Evolutionary conservation across 202 grass and related monocot genomes (phyloP).

Genomic region (Dendrocalamus latiflorus): DNA sequence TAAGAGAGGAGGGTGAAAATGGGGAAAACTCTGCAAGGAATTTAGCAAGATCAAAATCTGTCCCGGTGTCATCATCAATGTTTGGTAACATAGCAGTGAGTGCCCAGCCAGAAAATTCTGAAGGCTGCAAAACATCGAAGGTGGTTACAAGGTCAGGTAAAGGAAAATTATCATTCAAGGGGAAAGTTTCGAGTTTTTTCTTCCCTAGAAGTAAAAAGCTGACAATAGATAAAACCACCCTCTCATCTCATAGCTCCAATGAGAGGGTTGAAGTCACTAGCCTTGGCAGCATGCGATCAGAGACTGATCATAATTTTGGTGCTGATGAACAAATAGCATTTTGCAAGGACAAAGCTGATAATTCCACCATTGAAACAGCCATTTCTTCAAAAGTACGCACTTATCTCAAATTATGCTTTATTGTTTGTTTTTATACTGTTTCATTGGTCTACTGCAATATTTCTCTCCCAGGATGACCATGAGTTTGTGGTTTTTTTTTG

Average conservation of each 20-base stretch:
- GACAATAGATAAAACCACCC: conserved; percentile 42
- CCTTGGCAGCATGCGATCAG: conserved; percentile 16
- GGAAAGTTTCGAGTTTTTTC: conserved; percentile 88
- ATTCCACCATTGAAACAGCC: conserved; percentile 15
- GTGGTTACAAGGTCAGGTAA: conserved; percentile 44
- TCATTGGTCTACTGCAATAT: not conserved
- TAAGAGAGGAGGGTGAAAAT: conserved; percentile 37
- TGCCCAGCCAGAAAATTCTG: conserved; percentile 27
- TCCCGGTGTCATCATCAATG: conserved; percentile 59
- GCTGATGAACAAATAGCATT: conserved; percentile 40
- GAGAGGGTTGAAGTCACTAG: conserved; percentile 27
- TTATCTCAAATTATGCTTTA: conserved; percentile 15
- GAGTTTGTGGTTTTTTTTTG: not conserved
- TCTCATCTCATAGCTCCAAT: conserved; percentile 21
- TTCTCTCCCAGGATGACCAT: conserved; percentile 1
- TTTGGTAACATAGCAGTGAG: conserved; percentile 45
- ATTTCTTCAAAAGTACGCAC: conserved; percentile 37
- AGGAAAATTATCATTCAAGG: conserved; percentile 73
- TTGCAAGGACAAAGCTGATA: conserved; percentile 28
- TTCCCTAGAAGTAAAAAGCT: conserved; percentile 62
- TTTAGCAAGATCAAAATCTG: conserved; percentile 76
- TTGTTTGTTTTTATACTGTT: not conserved
- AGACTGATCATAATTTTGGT: conserved; percentile 12
- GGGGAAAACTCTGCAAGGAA: conserved; percentile 33
- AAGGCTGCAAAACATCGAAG: conserved; percentile 32